Conservation (phyloP, 140 eudicot species). For the Oenanthe javanica region DNA sequence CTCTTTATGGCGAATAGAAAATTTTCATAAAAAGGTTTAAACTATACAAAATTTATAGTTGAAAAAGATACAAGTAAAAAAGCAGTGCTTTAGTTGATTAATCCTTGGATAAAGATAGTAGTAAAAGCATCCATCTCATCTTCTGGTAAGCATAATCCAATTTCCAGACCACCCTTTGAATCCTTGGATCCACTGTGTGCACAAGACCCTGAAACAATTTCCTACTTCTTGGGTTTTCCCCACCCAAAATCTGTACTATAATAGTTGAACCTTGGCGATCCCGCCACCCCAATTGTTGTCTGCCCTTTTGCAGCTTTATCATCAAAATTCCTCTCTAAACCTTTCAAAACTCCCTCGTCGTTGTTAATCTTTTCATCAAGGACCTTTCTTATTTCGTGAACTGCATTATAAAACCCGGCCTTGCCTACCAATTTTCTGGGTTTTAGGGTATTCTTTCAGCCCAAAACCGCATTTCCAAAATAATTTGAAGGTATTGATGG, state of each 20-base stretch:
- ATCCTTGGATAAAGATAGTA: slow-evolving; percentile 12
- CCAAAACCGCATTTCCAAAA: slow-evolving; percentile 33
- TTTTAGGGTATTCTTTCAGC: slow-evolving; percentile 12
- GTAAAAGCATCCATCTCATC: slow-evolving; percentile 25
- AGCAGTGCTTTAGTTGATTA: neutral
- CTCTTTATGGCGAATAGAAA: no score
- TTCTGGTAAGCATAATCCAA: slow-evolving; percentile 23
- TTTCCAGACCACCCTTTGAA: slow-evolving; percentile 22
- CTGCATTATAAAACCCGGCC: slow-evolving; percentile 28
- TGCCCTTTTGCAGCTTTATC: neutral
- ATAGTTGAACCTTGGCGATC: slow-evolving; percentile 37
- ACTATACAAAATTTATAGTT: no score
- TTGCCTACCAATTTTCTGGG: slow-evolving; percentile 13
- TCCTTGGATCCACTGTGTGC: slow-evolving; percentile 13
- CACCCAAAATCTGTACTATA: slow-evolving; percentile 49
- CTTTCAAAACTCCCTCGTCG: slow-evolving; percentile 26
- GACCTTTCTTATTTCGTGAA: slow-evolving; percentile 21
- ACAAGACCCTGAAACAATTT: slow-evolving; percentile 15
- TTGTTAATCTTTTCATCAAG: slow-evolving; percentile 21
- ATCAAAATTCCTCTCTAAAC: slow-evolving; percentile 20
- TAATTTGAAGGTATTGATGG: slow-evolving; percentile 31
- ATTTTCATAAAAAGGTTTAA: no score
- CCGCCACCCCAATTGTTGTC: slow-evolving; percentile 27
- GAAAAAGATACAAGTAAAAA: no score
- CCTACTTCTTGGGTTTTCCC: slow-evolving; percentile 38